phyloP scores from a whole-genome alignment of 257 asterid genomes.

The Solanum piurae region DNA sequence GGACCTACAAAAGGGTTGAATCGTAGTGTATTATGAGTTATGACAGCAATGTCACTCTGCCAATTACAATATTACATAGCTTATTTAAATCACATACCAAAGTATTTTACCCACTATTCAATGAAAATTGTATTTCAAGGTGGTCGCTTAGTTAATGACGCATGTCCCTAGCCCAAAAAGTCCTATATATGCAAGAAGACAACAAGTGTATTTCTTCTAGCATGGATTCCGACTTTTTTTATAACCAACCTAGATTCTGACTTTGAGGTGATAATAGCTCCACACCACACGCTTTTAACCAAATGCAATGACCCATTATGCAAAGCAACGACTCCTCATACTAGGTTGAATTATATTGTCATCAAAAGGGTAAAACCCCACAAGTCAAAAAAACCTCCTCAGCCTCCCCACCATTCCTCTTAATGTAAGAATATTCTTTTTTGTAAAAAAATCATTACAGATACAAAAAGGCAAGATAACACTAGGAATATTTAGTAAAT shows the following conservation, averaged over 20 bases:
- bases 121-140: neutral
- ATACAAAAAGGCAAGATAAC: neutral
- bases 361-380: neutral
- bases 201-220: neutral
- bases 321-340: neutral
- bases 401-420: neutral
- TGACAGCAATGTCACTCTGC: neutral
- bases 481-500: neutral
- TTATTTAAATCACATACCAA: neutral
- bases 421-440: neutral
- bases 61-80: neutral
- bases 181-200: neutral
- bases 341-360: neutral
- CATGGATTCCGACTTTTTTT: neutral
- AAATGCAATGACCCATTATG: neutral
- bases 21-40: neutral
- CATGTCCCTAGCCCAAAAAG: neutral
- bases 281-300: neutral
- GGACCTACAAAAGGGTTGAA: neutral
- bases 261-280: neutral
- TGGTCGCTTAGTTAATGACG: neutral
- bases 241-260: neutral
- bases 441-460: neutral
- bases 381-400: neutral
- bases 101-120: neutral